These are phyloP conservation scores for Ceratobasidium sp. DNA, from an alignment of 1,284 basidiomycete species.

Conservation along the genomic window DNA sequence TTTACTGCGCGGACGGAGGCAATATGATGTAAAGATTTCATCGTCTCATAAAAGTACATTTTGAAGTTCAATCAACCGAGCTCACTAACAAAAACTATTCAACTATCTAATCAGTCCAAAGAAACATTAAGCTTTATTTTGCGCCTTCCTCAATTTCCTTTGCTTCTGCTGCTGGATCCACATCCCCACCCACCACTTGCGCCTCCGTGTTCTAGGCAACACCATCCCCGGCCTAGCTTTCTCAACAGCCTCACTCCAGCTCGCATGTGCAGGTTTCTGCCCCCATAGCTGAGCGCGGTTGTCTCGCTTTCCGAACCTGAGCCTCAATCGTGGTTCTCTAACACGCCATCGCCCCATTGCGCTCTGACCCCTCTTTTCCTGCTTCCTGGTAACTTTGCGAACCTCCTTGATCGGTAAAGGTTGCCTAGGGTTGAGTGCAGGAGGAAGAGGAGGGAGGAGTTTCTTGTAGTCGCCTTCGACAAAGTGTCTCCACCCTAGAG, in stretches of 20 bases:
- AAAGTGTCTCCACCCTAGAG: conserved; percentile 30
- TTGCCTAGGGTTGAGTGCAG: not conserved
- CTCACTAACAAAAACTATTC: too few species aligned
- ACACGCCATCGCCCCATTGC: conserved; percentile 11
- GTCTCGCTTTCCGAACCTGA: not conserved
- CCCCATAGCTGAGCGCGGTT: not conserved
- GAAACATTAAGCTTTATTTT: too few species aligned
- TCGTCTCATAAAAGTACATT: too few species aligned
- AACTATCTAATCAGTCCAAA: too few species aligned
- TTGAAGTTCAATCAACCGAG: too few species aligned
- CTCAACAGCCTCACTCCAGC: not conserved
- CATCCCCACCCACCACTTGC: too few species aligned
- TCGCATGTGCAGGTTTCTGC: conserved; percentile 12
- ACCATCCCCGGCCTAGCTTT: not conserved
- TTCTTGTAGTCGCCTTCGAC: conserved; percentile 3
- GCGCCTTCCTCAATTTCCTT: too few species aligned
- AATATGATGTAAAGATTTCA: too few species aligned
- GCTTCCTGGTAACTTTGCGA: not conserved
- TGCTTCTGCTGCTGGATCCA: too few species aligned
- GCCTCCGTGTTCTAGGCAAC: not conserved
- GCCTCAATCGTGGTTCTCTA: conserved; percentile 1
- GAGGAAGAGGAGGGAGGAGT: conserved; percentile 3
- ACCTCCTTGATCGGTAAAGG: not conserved
- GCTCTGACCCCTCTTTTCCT: not conserved
- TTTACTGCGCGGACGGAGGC: too few species aligned